Base-by-base conservation (phyloP, 2,329 filamentous ascomycete genomes). In the Fusarium pseudonygamai region DNA sequence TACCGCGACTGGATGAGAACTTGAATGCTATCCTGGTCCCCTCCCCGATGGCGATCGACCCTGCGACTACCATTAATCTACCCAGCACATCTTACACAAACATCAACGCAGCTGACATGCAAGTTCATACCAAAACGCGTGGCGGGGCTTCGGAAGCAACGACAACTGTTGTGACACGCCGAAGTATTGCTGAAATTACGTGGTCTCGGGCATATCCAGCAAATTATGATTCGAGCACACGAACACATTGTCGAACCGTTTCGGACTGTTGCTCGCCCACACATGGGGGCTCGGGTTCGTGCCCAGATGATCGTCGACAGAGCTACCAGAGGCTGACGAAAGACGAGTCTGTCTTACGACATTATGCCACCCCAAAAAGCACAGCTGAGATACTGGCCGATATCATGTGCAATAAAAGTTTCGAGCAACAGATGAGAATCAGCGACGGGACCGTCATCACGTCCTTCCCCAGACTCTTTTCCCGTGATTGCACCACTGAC, bases 41-140 rank as follows among this genome's bases (percentile, higher is more conserved):
- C 14, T 69, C 71, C 24, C 72, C 74, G 10, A 73, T 69, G 12
- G 50, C 63, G 15, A 77, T 77, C 22, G 80, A 81, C 46, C 79
- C 81, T 49, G 79, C 79, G 9, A 82, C 79, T 3, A 83, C 81
- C 2, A 78, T 83, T 46, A 82, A 74, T 64, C 28, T 79, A 30
- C 80, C 82, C 11, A 75, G 68, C 40, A 78, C 80, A 16, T 77
- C 79, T 4, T 82, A 81, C 37, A 67, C 81, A 12, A 75, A 67
- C 18, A 61, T 77, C 13, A 73, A 73, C 37, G 60, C 69, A 14
- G 60, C 55, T 3, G 73, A 80, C 53, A 72, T 73, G 42, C 73
- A 75, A 32, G 61, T 75, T 7, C 62, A 68, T 28, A 77, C 73
- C 5, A 79, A 64, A 57, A 63, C 69, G 34, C 73, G 71, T 16